phyloP scores from a whole-genome alignment of 495 filamentous ascomycete species.

The Rhypophila decipiens region DNA sequence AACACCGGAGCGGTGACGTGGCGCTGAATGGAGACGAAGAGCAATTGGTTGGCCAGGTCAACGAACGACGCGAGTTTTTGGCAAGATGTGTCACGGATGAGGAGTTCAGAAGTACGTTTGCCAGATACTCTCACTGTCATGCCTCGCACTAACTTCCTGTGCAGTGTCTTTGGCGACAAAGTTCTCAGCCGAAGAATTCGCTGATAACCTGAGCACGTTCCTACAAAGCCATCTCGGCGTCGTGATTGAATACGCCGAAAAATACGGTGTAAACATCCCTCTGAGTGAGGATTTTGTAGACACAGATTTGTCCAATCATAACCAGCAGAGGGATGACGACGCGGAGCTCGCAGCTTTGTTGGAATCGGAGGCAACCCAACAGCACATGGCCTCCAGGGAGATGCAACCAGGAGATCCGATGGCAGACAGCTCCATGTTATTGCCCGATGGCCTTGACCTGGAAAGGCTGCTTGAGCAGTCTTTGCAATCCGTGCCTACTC shows the following conservation, averaged over 20 bases:
- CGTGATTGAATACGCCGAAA: conserved; percentile 48
- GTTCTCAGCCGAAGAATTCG: conserved; percentile 75
- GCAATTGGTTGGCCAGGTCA: conserved; percentile 62
- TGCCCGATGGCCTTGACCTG: conserved; percentile 11
- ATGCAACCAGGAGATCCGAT: conserved; percentile 1
- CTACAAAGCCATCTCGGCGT: conserved; percentile 67
- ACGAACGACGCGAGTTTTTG: conserved; percentile 61
- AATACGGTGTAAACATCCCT: conserved; percentile 31
- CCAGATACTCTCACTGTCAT: not conserved
- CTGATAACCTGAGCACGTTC: conserved; percentile 65
- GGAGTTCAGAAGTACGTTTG: conserved; percentile 36
- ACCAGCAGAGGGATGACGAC: conserved; percentile 19
- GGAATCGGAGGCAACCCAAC: conserved; percentile 12
- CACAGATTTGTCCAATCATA: conserved; percentile 6
- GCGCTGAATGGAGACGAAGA: conserved; percentile 63
- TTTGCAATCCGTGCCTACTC: too few species aligned
- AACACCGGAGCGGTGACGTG: conserved; percentile 58
- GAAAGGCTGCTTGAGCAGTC: conserved; percentile 21
- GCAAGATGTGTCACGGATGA: conserved; percentile 54
- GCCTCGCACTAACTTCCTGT: conserved; percentile 23
- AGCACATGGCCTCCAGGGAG: conserved; percentile 7
- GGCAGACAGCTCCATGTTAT: conserved; percentile 1
- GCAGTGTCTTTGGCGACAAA: conserved; percentile 61
- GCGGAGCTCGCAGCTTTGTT: conserved; percentile 25
- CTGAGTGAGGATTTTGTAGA: conserved; percentile 24